A percentile compares a stretch with the other conserved stretches of the same genome.
Evolutionary conservation across 23 red algal species (phyloP).

Genomic region (Gracilaria caudata): DNA sequence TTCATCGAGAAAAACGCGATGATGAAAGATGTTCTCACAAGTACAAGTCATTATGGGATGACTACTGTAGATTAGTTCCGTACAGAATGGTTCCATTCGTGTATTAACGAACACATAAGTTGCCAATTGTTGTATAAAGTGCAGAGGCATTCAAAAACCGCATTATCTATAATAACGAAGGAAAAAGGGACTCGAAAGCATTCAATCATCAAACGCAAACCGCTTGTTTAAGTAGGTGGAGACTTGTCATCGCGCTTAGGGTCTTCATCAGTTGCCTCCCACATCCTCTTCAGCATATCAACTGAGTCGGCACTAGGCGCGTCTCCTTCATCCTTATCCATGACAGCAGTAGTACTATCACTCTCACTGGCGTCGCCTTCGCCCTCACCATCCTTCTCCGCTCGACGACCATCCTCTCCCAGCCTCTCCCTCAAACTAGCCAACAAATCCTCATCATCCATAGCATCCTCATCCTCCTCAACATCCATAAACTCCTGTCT

Average conservation of each 20-base stretch:
- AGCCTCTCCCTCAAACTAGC: constrained; percentile 54
- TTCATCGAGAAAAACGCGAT: constrained; percentile 91
- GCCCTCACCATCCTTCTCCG: constrained; percentile 10
- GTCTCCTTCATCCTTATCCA: constrained; percentile 19
- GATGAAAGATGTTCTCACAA: constrained; percentile 83
- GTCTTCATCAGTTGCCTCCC: constrained; percentile 60
- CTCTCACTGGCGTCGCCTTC: background rate
- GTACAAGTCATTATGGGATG: constrained; percentile 89
- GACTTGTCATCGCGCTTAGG: constrained; percentile 21
- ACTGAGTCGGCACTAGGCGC: constrained; percentile 32
- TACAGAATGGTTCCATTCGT: constrained; percentile 76
- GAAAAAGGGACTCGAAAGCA: background rate
- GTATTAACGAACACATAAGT: constrained; percentile 35
- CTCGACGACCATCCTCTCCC: constrained; percentile 42
- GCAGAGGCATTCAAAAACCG: no score
- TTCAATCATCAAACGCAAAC: background rate
- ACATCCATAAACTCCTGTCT: constrained; percentile 65
- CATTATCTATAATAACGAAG: background rate
- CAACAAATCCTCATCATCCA: constrained; percentile 76
- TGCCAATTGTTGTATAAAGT: background rate
- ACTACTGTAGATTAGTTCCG: constrained; percentile 90
- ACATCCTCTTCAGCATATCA: constrained; percentile 66
- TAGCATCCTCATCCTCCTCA: constrained; percentile 62
- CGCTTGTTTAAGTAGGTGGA: constrained; percentile 10
- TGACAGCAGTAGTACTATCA: background rate